phyloP scores from a whole-genome alignment of 2,329 filamentous ascomycete species.

The Botrytis fragariae region DNA sequence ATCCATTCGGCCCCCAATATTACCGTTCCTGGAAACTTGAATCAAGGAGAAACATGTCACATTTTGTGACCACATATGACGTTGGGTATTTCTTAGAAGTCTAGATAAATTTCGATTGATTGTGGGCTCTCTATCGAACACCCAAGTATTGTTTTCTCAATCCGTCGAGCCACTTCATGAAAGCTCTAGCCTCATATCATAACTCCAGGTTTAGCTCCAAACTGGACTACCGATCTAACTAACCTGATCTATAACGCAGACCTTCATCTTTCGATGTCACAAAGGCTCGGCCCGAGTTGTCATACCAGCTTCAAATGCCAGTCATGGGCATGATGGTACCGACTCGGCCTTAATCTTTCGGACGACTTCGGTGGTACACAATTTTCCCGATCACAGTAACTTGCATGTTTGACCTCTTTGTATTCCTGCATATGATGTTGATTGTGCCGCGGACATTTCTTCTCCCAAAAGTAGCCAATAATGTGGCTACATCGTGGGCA shows the following conservation, averaged over 20 bases:
- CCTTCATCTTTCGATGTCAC: background rate
- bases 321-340: background rate
- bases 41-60: constrained; percentile 15
- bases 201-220: background rate
- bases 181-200: background rate
- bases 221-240: background rate
- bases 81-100: background rate
- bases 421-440: constrained; percentile 9
- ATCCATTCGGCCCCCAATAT: constrained; percentile 15
- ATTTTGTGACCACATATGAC: constrained; percentile 3
- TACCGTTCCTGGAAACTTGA: background rate
- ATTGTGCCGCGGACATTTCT: background rate
- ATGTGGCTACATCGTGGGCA: background rate
- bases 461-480: background rate
- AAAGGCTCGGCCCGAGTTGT: background rate
- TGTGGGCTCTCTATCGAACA: background rate
- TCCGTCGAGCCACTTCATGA: background rate
- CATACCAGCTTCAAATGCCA: background rate
- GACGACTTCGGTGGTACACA: background rate
- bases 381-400: background rate
- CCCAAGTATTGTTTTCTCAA: background rate
- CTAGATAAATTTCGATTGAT: background rate
- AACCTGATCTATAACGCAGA: background rate
- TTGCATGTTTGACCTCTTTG: background rate
- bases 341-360: background rate